Base-by-base conservation (phyloP, 306 rosid genomes). In the Casuarina cunninghamiana region DNA sequence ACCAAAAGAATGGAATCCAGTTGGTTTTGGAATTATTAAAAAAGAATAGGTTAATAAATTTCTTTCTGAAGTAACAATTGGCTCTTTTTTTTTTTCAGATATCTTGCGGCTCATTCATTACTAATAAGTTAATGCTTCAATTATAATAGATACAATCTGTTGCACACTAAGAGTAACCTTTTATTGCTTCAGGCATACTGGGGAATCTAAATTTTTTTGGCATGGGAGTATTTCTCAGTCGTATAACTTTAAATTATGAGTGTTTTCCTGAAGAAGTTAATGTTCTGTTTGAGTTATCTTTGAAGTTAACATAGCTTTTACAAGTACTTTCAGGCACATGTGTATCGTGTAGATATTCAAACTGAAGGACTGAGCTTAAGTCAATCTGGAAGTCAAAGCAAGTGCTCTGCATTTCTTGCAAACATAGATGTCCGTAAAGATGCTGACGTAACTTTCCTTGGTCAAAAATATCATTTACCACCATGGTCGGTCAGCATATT, bases 401-500 rank as follows among this genome's bases (percentile, higher is more conserved):
- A 73, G 69, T 94, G 98, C 89, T 88, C 95, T 44, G 93, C 97
- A 32, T 94, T 94, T 86, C 93, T 94, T 75, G 98, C 98, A 74
- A 94, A 94, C 79, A 94, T 92, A 69, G 98, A 94, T 75, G 97
- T 89, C 71, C 80, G 44, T 55, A 91, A 79, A 62, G 80, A 81
- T 35, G 95, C 93, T 54, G 60, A 86, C 65, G 97, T 94, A 73
- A 87, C 86, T 48, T 92, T 94, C 79, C 90, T n/a, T n/a, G 97
- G 95, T 75, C 81, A 81, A 83, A 89, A 73, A 72, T 94, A 94
- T 84, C 84, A 75, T 39, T 46, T 94, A 80, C 98, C 98, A 74
- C 93, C 98, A 43, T 92, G 98, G 98, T 94, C 98, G 0, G 98
- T 94, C 78, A 94, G 97, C 76, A 83, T 94, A 77, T 86, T 94